Evolutionary conservation across 1,284 basidiomycete genomes (phyloP).

Genomic region (Irpex rosettiformis): DNA sequence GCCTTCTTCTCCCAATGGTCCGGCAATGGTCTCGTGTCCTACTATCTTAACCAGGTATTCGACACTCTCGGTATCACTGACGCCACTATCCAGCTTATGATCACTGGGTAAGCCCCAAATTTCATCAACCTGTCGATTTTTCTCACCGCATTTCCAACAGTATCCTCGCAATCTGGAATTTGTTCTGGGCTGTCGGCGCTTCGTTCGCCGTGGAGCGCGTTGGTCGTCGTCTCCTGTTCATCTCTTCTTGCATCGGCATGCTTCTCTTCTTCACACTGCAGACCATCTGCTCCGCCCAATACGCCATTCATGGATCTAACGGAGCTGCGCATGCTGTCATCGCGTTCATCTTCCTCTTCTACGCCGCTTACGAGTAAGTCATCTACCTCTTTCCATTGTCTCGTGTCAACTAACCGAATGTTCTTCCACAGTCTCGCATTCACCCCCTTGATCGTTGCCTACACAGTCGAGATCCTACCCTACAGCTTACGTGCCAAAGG

Average conservation of each 20-base stretch:
- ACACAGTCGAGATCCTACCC: slow-evolving; percentile 73
- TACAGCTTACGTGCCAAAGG: slow-evolving; percentile 73
- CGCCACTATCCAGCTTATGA: slow-evolving; percentile 46
- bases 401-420: neutral
- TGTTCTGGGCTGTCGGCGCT: slow-evolving; percentile 57
- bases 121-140: slow-evolving; percentile 29
- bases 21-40: slow-evolving; percentile 71
- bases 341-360: slow-evolving; percentile 76
- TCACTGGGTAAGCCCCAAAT: slow-evolving; percentile 48
- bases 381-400: neutral
- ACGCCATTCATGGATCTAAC: slow-evolving; percentile 38
- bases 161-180: slow-evolving; percentile 72
- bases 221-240: slow-evolving; percentile 64
- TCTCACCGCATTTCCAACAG: slow-evolving; percentile 20
- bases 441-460: slow-evolving; percentile 69
- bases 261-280: slow-evolving; percentile 65
- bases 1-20: slow-evolving; percentile 76
- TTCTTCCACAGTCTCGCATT: slow-evolving; percentile 53
- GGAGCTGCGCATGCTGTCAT: slow-evolving; percentile 64
- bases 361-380: slow-evolving; percentile 62
- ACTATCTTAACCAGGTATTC: slow-evolving; percentile 71
- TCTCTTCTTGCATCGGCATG: slow-evolving; percentile 67
- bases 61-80: slow-evolving; percentile 66
- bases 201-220: slow-evolving; percentile 55
- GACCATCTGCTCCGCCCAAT: slow-evolving; percentile 69